A percentile compares a stretch with the other conserved stretches of the same genome.
Evolutionary conservation across 2,329 filamentous ascomycete species (phyloP).

Genomic region (Ceratocystis ficicola): DNA sequence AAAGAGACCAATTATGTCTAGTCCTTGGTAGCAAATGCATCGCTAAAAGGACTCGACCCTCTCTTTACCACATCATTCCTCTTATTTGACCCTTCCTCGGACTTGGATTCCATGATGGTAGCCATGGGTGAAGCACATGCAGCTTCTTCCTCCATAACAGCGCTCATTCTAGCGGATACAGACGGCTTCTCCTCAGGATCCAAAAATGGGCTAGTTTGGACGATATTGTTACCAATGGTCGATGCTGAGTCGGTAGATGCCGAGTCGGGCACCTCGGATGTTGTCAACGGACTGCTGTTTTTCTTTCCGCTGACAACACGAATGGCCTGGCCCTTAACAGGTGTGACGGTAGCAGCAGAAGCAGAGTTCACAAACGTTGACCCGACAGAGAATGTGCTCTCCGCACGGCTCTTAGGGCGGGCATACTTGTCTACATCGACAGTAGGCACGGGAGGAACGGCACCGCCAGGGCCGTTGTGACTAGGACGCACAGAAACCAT

Average conservation of each 20-base stretch:
- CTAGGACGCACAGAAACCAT: slow-evolving; percentile 81
- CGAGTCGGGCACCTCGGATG: background rate
- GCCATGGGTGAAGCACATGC: slow-evolving; percentile 31
- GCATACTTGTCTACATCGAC: slow-evolving; percentile 55
- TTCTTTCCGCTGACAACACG: slow-evolving; percentile 43
- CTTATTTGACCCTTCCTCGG: slow-evolving; percentile 27
- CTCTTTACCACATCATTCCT: slow-evolving; percentile 27
- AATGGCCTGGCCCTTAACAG: slow-evolving; percentile 47
- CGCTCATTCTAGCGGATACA: slow-evolving; percentile 40
- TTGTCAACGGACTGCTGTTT: slow-evolving; percentile 19
- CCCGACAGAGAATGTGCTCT: slow-evolving; percentile 52
- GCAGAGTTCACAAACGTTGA: slow-evolving; percentile 57
- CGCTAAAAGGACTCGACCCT: slow-evolving; percentile 42
- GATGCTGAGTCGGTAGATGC: slow-evolving; percentile 3
- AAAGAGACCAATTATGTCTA: slow-evolving; percentile 24
- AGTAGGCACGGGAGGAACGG: slow-evolving; percentile 58
- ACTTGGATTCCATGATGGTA: slow-evolving; percentile 25
- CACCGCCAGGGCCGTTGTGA: slow-evolving; percentile 35
- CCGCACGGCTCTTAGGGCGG: slow-evolving; percentile 41
- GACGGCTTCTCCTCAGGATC: slow-evolving; percentile 37
- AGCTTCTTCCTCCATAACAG: slow-evolving; percentile 44
- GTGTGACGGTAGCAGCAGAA: slow-evolving; percentile 44
- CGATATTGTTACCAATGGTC: background rate
- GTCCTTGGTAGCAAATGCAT: slow-evolving; percentile 46
- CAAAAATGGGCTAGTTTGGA: slow-evolving; percentile 40